Evolutionary conservation across 2,329 filamentous ascomycete genomes (phyloP).

Genomic region (Ophiostoma piceae): DNA sequence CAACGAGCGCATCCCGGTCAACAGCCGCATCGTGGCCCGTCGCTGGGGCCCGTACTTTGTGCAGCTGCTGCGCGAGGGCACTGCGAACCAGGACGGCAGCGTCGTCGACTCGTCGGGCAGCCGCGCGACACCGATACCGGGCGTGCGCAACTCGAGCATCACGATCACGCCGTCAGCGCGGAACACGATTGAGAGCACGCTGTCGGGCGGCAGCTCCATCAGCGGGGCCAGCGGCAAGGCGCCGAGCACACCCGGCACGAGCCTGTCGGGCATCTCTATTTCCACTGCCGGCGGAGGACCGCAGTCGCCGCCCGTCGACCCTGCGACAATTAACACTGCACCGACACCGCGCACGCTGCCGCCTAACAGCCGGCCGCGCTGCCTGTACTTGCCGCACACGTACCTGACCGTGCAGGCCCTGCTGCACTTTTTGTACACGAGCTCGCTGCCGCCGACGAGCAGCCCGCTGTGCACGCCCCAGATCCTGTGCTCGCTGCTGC

Average conservation of each 20-base stretch:
- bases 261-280: conserved; percentile 36
- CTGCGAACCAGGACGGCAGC: conserved; percentile 63
- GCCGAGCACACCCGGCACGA: conserved; percentile 43
- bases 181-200: conserved; percentile 44
- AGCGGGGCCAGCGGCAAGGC: conserved; percentile 35
- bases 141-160: conserved; percentile 68
- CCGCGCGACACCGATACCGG: conserved; percentile 53
- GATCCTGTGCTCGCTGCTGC: conserved; percentile 89
- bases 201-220: conserved; percentile 40
- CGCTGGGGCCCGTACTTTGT: conserved; percentile 97
- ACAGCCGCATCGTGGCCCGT: conserved; percentile 78
- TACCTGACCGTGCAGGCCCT: conserved; percentile 83
- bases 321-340: conserved; percentile 48
- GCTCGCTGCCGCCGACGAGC: conserved; percentile 69
- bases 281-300: conserved; percentile 25
- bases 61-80: conserved; percentile 77
- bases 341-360: conserved; percentile 54
- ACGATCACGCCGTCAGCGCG: conserved; percentile 71
- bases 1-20: conserved; percentile 87
- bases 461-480: conserved; percentile 86
- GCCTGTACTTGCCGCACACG: conserved; percentile 89
- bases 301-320: conserved; percentile 38
- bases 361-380: conserved; percentile 67
- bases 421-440: conserved; percentile 90
- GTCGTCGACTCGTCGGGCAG: conserved; percentile 66